These are phyloP conservation scores for Piromyces finnis DNA, from an alignment of 192 early-diverging fungal genomes.

Conservation along the genomic window DNA sequence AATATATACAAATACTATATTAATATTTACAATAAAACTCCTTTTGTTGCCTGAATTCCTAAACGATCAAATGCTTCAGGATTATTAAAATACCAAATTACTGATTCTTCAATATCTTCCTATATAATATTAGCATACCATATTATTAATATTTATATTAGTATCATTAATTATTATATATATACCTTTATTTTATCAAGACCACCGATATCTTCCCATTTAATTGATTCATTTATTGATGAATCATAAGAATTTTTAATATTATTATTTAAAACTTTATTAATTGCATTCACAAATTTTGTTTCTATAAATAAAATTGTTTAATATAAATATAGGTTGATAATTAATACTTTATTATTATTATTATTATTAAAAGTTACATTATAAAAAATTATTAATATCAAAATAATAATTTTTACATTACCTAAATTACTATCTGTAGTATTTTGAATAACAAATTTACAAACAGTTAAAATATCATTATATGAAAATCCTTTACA, in stretches of 20 bases:
- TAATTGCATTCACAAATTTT: background rate
- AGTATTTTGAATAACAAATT: background rate
- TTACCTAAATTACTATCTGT: background rate
- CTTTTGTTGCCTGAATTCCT: background rate
- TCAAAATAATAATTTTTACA: no score
- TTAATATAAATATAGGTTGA: no score
- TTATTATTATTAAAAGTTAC: no score
- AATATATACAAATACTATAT: no score
- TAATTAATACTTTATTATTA: no score
- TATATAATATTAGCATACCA: background rate
- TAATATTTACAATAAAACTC: background rate
- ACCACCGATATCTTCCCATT: background rate
- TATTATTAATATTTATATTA: no score
- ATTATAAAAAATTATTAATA: no score
- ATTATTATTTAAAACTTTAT: background rate
- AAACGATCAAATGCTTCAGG: background rate
- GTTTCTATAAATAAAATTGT: background rate
- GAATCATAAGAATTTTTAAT: background rate
- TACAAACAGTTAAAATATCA: background rate
- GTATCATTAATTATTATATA: no score
- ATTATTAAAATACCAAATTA: background rate
- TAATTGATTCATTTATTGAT: background rate
- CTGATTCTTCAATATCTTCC: background rate
- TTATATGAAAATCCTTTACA: background rate
- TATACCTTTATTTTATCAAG: background rate